phyloP scores from a whole-genome alignment of 108 stramenopile species.

The Poteriospumella lacustris region DNA sequence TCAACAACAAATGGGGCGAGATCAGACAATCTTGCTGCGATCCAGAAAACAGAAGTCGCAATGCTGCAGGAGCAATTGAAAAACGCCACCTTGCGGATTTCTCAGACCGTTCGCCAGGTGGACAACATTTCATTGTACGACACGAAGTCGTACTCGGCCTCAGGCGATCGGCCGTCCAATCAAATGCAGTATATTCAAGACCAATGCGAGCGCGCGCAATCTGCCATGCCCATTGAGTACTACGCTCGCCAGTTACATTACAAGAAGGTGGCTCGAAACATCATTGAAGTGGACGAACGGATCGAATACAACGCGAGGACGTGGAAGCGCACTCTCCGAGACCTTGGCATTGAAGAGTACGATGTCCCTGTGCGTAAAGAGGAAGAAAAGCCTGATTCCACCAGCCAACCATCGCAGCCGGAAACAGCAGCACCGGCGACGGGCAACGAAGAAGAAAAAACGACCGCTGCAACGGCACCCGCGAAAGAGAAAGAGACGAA shows the following conservation, averaged over 20 bases:
- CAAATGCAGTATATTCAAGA: neutral
- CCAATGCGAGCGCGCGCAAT: neutral
- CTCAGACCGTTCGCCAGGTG: too few relatives aligned
- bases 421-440: neutral
- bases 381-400: neutral
- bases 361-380: neutral
- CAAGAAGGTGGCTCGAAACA: neutral
- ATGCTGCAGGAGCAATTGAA: too few relatives aligned
- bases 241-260: neutral
- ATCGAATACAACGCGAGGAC: neutral
- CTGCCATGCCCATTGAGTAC: neutral
- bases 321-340: neutral
- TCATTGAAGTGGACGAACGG: neutral
- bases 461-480: neutral
- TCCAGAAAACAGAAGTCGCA: too few relatives aligned
- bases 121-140: too few relatives aligned
- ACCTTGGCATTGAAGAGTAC: neutral
- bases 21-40: too few relatives aligned
- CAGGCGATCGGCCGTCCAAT: too few relatives aligned
- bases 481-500: neutral
- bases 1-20: too few relatives aligned
- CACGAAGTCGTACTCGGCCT: too few relatives aligned
- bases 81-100: too few relatives aligned
- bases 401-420: neutral
- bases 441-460: neutral